Conservation (phyloP, 805 yeast species). For the Yamadazyma sp. region DNA sequence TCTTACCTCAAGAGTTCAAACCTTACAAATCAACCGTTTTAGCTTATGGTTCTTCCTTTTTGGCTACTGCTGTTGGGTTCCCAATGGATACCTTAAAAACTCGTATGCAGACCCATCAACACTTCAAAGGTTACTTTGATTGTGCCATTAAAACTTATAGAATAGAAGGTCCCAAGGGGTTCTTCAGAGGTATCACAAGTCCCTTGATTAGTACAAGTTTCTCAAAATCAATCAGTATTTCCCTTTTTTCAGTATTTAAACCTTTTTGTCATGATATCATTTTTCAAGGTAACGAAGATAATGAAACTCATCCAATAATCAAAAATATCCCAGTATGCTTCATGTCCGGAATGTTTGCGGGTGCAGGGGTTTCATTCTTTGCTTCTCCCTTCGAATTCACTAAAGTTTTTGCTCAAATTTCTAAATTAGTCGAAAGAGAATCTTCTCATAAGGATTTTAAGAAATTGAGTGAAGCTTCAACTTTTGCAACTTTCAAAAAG, state of each 20-base stretch:
- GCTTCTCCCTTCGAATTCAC: slow-evolving; percentile 87
- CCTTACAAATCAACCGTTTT: slow-evolving; percentile 58
- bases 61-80: slow-evolving; percentile 69
- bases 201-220: slow-evolving; percentile 67
- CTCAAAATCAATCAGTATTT: slow-evolving; percentile 63
- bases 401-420: slow-evolving; percentile 76
- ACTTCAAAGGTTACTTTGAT: slow-evolving; percentile 51
- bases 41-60: slow-evolving; percentile 62
- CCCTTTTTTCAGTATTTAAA: slow-evolving; percentile 56
- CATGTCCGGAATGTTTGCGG: slow-evolving; percentile 63
- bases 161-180: slow-evolving; percentile 65
- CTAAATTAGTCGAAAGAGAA: slow-evolving; percentile 37
- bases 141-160: slow-evolving; percentile 55
- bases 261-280: slow-evolving; percentile 30
- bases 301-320: slow-evolving; percentile 38
- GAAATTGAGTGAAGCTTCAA: slow-evolving; percentile 17
- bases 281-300: slow-evolving; percentile 7
- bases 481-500: slow-evolving; percentile 44
- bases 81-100: slow-evolving; percentile 88
- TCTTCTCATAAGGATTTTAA: not conserved
- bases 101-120: slow-evolving; percentile 73
- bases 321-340: slow-evolving; percentile 43
- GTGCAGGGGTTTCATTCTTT: slow-evolving; percentile 57
- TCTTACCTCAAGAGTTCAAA: slow-evolving; percentile 45
- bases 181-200: slow-evolving; percentile 74